phyloP scores from a whole-genome alignment of 345 rosid species.

The Lepidium aucheri region DNA sequence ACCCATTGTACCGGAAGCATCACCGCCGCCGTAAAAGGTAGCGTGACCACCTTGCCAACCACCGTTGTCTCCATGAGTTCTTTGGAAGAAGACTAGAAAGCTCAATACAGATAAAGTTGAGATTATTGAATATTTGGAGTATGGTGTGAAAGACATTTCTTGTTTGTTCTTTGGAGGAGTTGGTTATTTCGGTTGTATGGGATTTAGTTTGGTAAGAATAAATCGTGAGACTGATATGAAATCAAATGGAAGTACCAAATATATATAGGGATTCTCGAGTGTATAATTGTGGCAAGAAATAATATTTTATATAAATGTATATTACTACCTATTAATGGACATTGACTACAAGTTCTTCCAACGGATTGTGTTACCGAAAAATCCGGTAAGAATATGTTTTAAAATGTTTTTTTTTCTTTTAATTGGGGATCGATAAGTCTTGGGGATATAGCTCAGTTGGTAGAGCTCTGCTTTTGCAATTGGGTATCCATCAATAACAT shows the following conservation, averaged over 20 bases:
- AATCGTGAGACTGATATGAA: slow-evolving; percentile 2
- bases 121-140: not conserved
- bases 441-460: too few relatives aligned
- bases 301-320: not conserved
- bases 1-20: slow-evolving; percentile 88
- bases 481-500: too few relatives aligned
- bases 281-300: not conserved
- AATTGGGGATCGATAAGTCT: too few relatives aligned
- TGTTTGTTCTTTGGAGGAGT: not conserved
- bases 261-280: slow-evolving; percentile 16
- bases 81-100: slow-evolving; percentile 18
- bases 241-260: not conserved
- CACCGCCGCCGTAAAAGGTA: slow-evolving; percentile 76
- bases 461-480: too few relatives aligned
- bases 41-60: slow-evolving; percentile 74
- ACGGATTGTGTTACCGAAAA: too few relatives aligned
- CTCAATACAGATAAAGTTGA: not conserved
- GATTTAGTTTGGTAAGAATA: not conserved
- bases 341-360: not conserved
- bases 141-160: slow-evolving; percentile 5
- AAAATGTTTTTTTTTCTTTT: too few relatives aligned
- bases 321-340: not conserved
- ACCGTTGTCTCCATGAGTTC: slow-evolving; percentile 43
- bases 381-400: too few relatives aligned
- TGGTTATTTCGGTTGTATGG: slow-evolving; percentile 18